Percentiles rank a stretch among this genome's conserved stretches.
phyloP scores from a whole-genome alignment of 2,329 filamentous ascomycete genomes.

The Fusarium sp. region DNA sequence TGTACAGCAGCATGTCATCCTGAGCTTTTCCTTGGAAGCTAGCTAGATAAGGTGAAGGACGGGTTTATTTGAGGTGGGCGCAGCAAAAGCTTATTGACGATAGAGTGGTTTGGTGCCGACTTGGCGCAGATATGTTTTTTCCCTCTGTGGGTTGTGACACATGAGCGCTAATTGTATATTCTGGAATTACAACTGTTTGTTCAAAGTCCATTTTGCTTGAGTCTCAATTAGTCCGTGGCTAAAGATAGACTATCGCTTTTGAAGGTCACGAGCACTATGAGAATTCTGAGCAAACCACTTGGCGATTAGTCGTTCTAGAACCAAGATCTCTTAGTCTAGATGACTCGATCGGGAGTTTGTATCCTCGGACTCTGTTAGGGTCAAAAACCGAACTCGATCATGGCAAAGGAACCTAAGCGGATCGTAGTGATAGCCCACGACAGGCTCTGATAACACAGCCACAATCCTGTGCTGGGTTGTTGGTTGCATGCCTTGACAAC shows the following conservation, averaged over 20 bases:
- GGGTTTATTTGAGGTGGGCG: conserved; percentile 35
- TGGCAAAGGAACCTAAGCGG: not conserved
- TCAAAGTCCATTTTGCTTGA: not conserved
- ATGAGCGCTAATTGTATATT: not conserved
- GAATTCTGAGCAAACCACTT: not conserved
- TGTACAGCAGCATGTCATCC: conserved; percentile 16
- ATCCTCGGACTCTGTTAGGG: not conserved
- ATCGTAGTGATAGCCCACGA: not conserved
- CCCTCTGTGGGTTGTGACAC: not conserved
- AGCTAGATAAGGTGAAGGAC: conserved; percentile 4
- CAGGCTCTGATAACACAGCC: conserved; percentile 16
- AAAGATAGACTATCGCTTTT: not conserved
- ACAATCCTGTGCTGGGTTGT: conserved; percentile 3
- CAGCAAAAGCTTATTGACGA: conserved; percentile 45
- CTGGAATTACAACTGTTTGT: not conserved
- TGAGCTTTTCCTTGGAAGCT: conserved; percentile 21
- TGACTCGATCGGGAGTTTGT: not conserved
- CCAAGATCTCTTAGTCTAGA: not conserved
- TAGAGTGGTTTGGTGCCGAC: conserved; percentile 42
- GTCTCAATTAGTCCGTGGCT: not conserved
- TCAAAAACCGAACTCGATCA: not conserved
- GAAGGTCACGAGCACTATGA: not conserved
- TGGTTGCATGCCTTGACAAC: conserved; percentile 6
- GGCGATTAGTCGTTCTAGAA: not conserved
- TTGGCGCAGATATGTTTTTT: conserved; percentile 32